Evolutionary conservation across 352 stramenopile species (phyloP).

Genomic region (Phytophthora megakarya): DNA sequence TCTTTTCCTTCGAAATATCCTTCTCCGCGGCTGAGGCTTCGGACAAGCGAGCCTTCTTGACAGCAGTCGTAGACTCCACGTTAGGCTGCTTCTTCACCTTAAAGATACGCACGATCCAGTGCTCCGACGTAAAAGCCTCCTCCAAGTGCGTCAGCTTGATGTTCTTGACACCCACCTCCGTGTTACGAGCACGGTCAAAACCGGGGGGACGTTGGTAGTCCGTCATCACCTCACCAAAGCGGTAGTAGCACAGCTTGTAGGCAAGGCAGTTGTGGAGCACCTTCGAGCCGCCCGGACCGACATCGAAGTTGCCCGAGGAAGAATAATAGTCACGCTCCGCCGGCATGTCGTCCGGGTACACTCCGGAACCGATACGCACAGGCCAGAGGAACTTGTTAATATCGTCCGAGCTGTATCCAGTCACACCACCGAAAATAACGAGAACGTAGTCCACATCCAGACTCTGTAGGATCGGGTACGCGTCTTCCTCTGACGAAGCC

Average conservation of each 20-base stretch:
- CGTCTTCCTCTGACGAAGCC: slow-evolving; percentile 83
- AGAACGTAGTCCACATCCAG: slow-evolving; percentile 94
- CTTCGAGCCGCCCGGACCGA: slow-evolving; percentile 82
- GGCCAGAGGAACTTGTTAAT: slow-evolving; percentile 95
- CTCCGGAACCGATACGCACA: slow-evolving; percentile 90
- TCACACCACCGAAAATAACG: slow-evolving; percentile 90
- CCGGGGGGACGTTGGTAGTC: slow-evolving; percentile 81
- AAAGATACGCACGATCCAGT: slow-evolving; percentile 96
- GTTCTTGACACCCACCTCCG: slow-evolving; percentile 90
- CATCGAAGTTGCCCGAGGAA: slow-evolving; percentile 80
- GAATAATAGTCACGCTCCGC: slow-evolving; percentile 89
- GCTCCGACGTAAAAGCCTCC: slow-evolving; percentile 94
- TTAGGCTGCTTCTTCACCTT: slow-evolving; percentile 92
- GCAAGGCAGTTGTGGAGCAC: slow-evolving; percentile 90
- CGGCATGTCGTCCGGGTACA: slow-evolving; percentile 87
- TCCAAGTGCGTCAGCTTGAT: slow-evolving; percentile 92
- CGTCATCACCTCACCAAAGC: slow-evolving; percentile 90
- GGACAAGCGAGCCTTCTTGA: slow-evolving; percentile 66
- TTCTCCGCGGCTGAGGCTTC: slow-evolving; percentile 51
- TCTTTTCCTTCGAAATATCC: slow-evolving; percentile 77
- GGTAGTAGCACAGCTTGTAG: slow-evolving; percentile 95
- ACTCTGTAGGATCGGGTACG: slow-evolving; percentile 89
- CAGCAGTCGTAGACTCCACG: slow-evolving; percentile 71
- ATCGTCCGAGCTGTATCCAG: slow-evolving; percentile 88
- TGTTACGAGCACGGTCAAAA: slow-evolving; percentile 89